Evolutionary conservation across 2,329 filamentous ascomycete genomes (phyloP), one percentile per base, ranked within the genome.

Genomic region (Ophiostoma novo-ulmi): DNA sequence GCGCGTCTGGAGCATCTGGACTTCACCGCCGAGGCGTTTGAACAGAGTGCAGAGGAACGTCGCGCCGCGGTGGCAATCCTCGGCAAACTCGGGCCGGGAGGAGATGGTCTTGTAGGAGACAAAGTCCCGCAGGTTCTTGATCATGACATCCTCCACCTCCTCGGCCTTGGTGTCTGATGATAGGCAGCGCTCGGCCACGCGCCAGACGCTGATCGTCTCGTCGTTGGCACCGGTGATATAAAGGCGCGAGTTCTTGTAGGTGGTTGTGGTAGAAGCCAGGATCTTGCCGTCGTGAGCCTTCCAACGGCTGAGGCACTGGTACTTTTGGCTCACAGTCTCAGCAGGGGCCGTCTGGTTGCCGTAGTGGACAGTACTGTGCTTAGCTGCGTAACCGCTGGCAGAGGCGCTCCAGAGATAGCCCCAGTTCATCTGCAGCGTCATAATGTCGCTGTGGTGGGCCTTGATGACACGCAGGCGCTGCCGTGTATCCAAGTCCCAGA

Each of bases 221-320:
- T 99, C 95, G 76, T 97, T 99, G 67, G 93, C 94, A 10, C 95
- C 95, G 0, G 94, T 97, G 68, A 97, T 93, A 78, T 93, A 95
- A n/a, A 95, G 87, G n/a, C 91, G 87, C 71, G 91, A 87, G 68
- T 87, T 86, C 39, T 90, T 86, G 78, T 90, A 87, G 0, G 83
- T 88, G 0, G 90, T 90, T 22, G 91, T 87, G 0, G 92, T 90
- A 0, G 94, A 97, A 2, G 94, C 90, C 17, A 99, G 84, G 58
- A 98, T 91, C 73, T 95, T 91, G 66, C 93, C 94, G 52, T 92
- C 83, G 76, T 99, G 94, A 0, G 94, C 94, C 70, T 72, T 78
- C 78, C 75, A 81, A 31, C 78, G 76, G 68, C 74, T 76, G 26
- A 79, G 71, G 72, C 78, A 77, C 71, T 77, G 76, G 74, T 79